Evolutionary conservation across 148 eudicot genomes (phyloP).

Genomic region (Pouteria glomerata): DNA sequence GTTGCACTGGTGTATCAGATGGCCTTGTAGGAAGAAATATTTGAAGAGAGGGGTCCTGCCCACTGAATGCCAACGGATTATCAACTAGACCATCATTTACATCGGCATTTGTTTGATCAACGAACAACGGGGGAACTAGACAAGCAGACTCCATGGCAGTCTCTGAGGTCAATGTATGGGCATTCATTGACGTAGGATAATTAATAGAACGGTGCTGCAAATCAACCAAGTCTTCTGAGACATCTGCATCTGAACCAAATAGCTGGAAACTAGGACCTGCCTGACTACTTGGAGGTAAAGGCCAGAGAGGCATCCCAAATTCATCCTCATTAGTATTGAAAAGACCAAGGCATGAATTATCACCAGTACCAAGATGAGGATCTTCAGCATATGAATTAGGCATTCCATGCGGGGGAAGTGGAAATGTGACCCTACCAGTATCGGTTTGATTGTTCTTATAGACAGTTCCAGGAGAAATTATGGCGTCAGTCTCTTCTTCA

Average conservation of each 20-base stretch:
- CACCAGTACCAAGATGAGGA: slow-evolving; percentile 47
- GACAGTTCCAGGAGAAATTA: slow-evolving; percentile 24
- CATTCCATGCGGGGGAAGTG: slow-evolving; percentile 37
- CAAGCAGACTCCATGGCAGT: slow-evolving; percentile 42
- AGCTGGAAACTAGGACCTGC: slow-evolving; percentile 65
- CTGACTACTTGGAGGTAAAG: slow-evolving; percentile 58
- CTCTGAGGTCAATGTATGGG: slow-evolving; percentile 48
- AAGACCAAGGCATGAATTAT: slow-evolving; percentile 56
- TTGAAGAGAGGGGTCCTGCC: slow-evolving; percentile 91
- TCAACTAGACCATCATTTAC: slow-evolving; percentile 53
- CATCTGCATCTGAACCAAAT: slow-evolving; percentile 71
- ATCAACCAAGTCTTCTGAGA: slow-evolving; percentile 47
- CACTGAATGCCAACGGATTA: slow-evolving; percentile 72
- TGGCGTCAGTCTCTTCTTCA: slow-evolving; percentile 50
- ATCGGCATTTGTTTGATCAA: slow-evolving; percentile 38
- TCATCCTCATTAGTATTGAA: slow-evolving; percentile 58
- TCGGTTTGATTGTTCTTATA: slow-evolving; percentile 21
- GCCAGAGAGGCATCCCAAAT: slow-evolving; percentile 60
- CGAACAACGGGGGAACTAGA: slow-evolving; percentile 38
- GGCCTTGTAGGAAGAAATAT: slow-evolving; percentile 90
- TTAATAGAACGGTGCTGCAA: slow-evolving; percentile 42
- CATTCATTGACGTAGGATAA: slow-evolving; percentile 53
- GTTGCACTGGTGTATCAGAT: slow-evolving; percentile 40
- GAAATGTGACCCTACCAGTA: slow-evolving; percentile 29
- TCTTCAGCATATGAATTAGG: slow-evolving; percentile 61